Evolutionary conservation across 805 yeast species (phyloP).

Genomic region (Danielozyma ontarioensis): DNA sequence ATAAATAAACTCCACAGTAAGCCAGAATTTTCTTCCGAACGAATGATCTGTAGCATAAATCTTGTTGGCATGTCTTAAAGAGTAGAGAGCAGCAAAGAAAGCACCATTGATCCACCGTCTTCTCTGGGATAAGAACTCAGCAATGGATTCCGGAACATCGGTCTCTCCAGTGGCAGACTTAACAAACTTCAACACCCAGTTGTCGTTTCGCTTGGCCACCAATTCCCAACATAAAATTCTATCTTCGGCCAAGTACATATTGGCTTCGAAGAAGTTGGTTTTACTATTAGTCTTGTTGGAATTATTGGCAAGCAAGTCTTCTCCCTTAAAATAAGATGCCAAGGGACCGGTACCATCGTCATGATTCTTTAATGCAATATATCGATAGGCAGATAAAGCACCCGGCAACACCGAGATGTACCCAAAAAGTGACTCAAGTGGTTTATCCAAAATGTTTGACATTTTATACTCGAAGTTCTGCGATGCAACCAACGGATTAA

Average conservation of each 20-base stretch:
- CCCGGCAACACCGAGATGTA: slow-evolving; percentile 93
- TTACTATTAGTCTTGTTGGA: slow-evolving; percentile 30
- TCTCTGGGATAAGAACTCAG: slow-evolving; percentile 24
- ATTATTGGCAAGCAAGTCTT: slow-evolving; percentile 34
- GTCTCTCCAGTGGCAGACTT: slow-evolving; percentile 27
- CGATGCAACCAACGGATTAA: slow-evolving; percentile 91
- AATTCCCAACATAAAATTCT: slow-evolving; percentile 26
- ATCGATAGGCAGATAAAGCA: slow-evolving; percentile 91
- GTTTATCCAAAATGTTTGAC: slow-evolving; percentile 95
- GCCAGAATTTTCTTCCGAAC: slow-evolving; percentile 16
- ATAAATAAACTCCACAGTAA: slow-evolving; percentile 19
- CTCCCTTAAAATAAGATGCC: slow-evolving; percentile 86
- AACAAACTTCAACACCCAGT: slow-evolving; percentile 25
- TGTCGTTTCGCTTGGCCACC: slow-evolving; percentile 20
- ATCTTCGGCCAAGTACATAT: slow-evolving; percentile 36
- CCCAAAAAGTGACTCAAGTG: slow-evolving; percentile 88
- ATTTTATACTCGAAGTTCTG: slow-evolving; percentile 95
- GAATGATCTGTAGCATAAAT: slow-evolving; percentile 24
- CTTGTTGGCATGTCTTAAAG: slow-evolving; percentile 15
- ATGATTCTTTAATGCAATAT: slow-evolving; percentile 77
- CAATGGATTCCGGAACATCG: slow-evolving; percentile 22
- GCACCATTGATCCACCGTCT: slow-evolving; percentile 28
- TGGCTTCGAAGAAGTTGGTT: slow-evolving; percentile 87
- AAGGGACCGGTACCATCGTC: slow-evolving; percentile 92
- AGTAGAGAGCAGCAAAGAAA: slow-evolving; percentile 23